phyloP scores from a whole-genome alignment of 169 alveolate species.

The Eimeria maxima region DNA sequence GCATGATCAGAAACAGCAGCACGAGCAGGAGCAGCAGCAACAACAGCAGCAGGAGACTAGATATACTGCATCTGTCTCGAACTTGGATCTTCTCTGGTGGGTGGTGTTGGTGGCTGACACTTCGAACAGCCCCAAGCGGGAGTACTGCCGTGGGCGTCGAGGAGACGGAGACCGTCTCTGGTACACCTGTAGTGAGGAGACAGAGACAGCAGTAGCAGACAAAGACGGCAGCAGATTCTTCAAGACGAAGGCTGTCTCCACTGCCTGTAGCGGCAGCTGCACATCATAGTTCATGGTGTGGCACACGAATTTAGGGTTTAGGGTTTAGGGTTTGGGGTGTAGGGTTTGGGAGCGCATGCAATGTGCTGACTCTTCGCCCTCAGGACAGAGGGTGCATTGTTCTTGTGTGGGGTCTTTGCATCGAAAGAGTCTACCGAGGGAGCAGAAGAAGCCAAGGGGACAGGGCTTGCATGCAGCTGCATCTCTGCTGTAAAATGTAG shows the following conservation, averaged over 20 bases:
- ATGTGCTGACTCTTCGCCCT: neutral
- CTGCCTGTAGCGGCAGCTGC: neutral
- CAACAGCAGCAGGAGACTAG: neutral
- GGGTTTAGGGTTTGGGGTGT: neutral
- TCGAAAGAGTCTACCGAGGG: slow-evolving; percentile 9
- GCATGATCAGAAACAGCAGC: neutral
- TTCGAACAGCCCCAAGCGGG: slow-evolving; percentile 36
- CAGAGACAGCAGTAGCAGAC: neutral
- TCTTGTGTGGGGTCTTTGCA: neutral
- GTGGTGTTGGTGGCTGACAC: neutral
- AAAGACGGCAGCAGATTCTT: neutral
- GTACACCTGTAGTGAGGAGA: neutral
- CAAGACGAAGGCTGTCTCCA: neutral
- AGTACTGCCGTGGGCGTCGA: slow-evolving; percentile 33
- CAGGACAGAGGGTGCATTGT: slow-evolving; percentile 30
- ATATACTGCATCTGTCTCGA: neutral
- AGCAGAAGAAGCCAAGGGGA: slow-evolving; percentile 40
- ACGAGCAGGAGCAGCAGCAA: neutral
- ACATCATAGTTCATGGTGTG: too few species aligned
- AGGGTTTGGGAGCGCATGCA: neutral
- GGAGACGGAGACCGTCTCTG: neutral
- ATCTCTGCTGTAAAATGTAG: slow-evolving; percentile 46
- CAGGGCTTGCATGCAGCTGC: slow-evolving; percentile 5
- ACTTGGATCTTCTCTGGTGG: neutral
- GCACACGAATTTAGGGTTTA: neutral